These are phyloP conservation scores for Pseudotsuga menziesii DNA, from an alignment of 75 land plant species.

Conservation along the genomic window DNA sequence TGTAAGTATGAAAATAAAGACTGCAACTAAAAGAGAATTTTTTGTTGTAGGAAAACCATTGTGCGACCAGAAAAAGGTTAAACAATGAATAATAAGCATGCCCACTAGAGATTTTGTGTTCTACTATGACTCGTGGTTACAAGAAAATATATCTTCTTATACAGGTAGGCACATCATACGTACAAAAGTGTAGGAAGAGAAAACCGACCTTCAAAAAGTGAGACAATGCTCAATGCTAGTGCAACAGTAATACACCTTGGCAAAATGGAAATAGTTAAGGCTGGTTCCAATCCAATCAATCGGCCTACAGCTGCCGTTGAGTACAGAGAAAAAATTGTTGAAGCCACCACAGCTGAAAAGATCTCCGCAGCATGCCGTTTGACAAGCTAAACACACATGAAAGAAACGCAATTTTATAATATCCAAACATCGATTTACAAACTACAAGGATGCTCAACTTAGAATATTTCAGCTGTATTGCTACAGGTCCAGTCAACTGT, in stretches of 20 bases:
- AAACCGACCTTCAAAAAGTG: slow-evolving; percentile 75
- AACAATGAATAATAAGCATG: too few relatives aligned
- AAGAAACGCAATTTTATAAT: background rate
- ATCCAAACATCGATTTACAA: background rate
- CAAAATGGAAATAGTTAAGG: slow-evolving; percentile 71
- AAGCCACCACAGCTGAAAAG: slow-evolving; percentile 71
- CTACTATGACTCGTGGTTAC: background rate
- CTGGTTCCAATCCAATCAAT: slow-evolving; percentile 62
- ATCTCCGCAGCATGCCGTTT: slow-evolving; percentile 96
- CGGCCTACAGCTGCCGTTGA: slow-evolving; percentile 90
- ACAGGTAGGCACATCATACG: background rate
- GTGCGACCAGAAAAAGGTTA: background rate
- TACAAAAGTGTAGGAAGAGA: slow-evolving; percentile 7
- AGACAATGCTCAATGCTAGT: slow-evolving; percentile 91
- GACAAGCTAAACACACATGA: slow-evolving; percentile 58
- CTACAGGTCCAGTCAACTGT: background rate
- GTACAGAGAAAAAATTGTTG: slow-evolving; percentile 85
- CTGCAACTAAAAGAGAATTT: background rate
- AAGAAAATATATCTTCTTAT: background rate
- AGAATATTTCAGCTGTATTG: background rate
- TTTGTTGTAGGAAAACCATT: background rate
- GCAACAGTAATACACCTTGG: slow-evolving; percentile 98
- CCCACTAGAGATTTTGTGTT: too few relatives aligned
- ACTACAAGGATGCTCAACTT: background rate
- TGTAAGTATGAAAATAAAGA: background rate